Conservation (phyloP, 257 asterid species). For the Coffea canephora region DNA sequence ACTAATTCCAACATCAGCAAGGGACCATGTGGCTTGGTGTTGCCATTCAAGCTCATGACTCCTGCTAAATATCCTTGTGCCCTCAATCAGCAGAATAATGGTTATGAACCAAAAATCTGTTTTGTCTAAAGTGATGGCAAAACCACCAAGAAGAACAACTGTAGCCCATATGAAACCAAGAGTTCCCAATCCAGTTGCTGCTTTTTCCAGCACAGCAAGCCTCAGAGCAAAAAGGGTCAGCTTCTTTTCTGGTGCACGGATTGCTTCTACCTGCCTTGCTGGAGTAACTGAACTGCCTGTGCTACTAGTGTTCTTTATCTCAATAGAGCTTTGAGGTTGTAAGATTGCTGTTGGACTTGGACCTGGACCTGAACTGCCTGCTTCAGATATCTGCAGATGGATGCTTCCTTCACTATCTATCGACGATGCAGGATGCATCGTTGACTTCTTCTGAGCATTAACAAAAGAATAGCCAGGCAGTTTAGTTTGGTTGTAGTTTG, state of each 20-base stretch:
- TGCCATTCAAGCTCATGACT: constrained; percentile 97
- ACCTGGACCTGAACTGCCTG: constrained; percentile 35
- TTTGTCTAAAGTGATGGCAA: constrained; percentile 66
- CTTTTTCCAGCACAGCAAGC: constrained; percentile 78
- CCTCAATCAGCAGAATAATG: constrained; percentile 64
- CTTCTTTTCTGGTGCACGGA: constrained; percentile 78
- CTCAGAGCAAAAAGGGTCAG: constrained; percentile 89
- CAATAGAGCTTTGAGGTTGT: constrained; percentile 41
- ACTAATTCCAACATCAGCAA: constrained; percentile 62
- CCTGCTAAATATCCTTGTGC: constrained; percentile 76
- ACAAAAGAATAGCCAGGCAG: neutral
- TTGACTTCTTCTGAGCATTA: neutral
- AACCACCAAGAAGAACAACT: constrained; percentile 92
- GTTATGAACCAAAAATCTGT: constrained; percentile 98
- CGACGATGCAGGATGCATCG: constrained; percentile 53
- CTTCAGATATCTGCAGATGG: constrained; percentile 50
- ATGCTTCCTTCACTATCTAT: constrained; percentile 48
- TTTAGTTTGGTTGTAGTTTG: constrained; percentile 1
- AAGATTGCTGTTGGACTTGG: constrained; percentile 31
- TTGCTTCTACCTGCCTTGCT: constrained; percentile 20
- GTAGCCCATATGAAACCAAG: constrained; percentile 97
- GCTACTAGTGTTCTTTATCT: constrained; percentile 42
- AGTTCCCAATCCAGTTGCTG: constrained; percentile 85
- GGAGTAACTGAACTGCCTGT: constrained; percentile 16
- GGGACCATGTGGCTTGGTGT: constrained; percentile 85